Base-by-base conservation (phyloP, 768 basidiomycete species). In the Xanthoconium stramineum region DNA sequence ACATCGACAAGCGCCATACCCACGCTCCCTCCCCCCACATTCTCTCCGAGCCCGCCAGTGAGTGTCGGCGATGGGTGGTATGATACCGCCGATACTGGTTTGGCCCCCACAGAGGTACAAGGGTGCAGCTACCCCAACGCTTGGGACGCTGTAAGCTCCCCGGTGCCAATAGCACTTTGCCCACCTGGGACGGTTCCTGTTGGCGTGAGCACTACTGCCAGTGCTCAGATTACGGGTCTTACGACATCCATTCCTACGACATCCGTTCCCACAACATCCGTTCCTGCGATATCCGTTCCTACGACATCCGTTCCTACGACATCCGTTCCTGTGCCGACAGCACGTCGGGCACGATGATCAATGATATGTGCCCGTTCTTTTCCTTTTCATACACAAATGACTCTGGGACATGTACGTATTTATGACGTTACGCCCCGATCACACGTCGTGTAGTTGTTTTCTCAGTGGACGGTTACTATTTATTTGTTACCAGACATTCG, bases 101-200 rank as follows among this genome's bases (percentile, higher is more conserved):
- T 73, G 29, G 85, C 83, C 28, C 83, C 79, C 65, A 83, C 82
- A 17, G 75, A 81, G 28, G 76, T 89, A 45, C 70, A 76, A 47
- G 88, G 86, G 9, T 90, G 89, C 63, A 72, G 67, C 47, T 89
- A 89, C 65, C 86, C 83, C 19, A 71, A 83, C 61, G 75, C 83
- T 46, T 90, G 86, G 83, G 74, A 81, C 61, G 84, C 83, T 20
- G 79, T 79, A 20, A 72, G 72, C 53, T 78, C 75, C 17, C 45
- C 78, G 42, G 67, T 85, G 56, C 82, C 82, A 30, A 68, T 77
- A 33, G 70, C 78, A 24, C 67, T 75, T 24, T 83, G 83, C 62
- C 63, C 66, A 32, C 48, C 64, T 35, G 63, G 56, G 17, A 42
- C 59, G 37, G 35, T 30, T 50, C 32, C 51, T 20, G 47, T 28